Base-by-base conservation (phyloP, 768 basidiomycete species). In the Rubroboletus satanas region DNA sequence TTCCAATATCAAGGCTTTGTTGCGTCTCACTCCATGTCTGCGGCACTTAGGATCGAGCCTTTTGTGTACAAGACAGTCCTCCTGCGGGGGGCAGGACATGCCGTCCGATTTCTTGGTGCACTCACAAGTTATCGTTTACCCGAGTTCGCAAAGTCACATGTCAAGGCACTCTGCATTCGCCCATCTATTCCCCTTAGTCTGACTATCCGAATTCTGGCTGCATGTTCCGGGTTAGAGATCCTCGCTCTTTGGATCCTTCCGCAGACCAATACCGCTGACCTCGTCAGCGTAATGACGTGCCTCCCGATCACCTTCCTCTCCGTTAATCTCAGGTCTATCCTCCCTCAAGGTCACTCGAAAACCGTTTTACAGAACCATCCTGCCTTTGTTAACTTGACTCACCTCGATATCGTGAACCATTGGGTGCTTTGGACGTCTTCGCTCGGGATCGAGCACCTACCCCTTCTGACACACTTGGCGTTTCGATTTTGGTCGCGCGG, bases 401-500 rank as follows among this genome's bases (percentile, higher is more conserved):
- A 63, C 23, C 62, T 66, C 18, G 62, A 66, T 23, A 39, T 66
- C 43, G 46, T 64, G n/a, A 55, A 64, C 21, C 49, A 58, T 9
- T 64, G 62, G 62, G 45, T 52, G 1, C 50, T 66, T 8, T 66
- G 59, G 61, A 56, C 32, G n/a, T 58, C 64, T 2, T 50, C 56
- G 2, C 48, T 57, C 21, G 56, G 60, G 2, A 58, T 67, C 45
- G 58, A 66, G 29, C 21, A 42, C 36, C 49, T 60, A 3, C 59
- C 58, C 3, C 49, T 28, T 15, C 14, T 59, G 7, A 59, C 61
- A 0, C 63, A 59, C 7, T 7, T 60, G 5, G 48, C 61, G 4
- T 65, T 60, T 35, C 56, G 62, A 2, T 51, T 59, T 35, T 64
- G 62, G 62, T 48, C 38, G 11, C 56, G 59, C 6, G 54, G 62